phyloP scores from a whole-genome alignment of 805 yeast species.

The Lipomyces sp. region DNA sequence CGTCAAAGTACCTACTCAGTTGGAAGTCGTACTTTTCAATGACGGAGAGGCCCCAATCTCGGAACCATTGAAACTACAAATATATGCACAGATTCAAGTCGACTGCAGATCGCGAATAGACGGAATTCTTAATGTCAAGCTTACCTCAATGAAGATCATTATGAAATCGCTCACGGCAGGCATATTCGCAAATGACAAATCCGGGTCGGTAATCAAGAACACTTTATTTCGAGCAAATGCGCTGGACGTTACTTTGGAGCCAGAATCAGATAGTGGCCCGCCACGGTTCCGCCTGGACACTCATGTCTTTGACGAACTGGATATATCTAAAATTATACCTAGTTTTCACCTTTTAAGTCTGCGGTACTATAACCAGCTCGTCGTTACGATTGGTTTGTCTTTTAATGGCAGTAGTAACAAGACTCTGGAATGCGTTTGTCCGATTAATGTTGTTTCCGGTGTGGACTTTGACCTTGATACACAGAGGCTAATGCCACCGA shows the following conservation, averaged over 20 bases:
- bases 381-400: conserved; percentile 12
- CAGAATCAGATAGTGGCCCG: conserved; percentile 6
- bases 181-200: neutral
- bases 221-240: neutral
- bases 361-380: conserved; percentile 10
- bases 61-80: conserved; percentile 12
- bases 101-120: conserved; percentile 11
- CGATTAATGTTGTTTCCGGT: conserved; percentile 12
- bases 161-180: conserved; percentile 1
- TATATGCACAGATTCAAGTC: conserved; percentile 12
- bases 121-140: conserved; percentile 16
- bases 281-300: conserved; percentile 20
- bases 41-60: conserved; percentile 4
- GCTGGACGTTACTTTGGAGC: neutral
- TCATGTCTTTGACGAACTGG: neutral
- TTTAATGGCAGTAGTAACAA: conserved; percentile 21
- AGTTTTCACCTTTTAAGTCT: conserved; percentile 22
- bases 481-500: neutral
- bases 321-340: conserved; percentile 10
- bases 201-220: neutral
- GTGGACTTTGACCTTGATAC: conserved; percentile 19
- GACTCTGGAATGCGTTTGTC: conserved; percentile 3
- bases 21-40: conserved; percentile 1
- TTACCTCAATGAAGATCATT: conserved; percentile 14
- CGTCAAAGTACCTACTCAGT: conserved; percentile 20